Conservation (phyloP, 768 basidiomycete species). For the Lactarius trivialis region DNA sequence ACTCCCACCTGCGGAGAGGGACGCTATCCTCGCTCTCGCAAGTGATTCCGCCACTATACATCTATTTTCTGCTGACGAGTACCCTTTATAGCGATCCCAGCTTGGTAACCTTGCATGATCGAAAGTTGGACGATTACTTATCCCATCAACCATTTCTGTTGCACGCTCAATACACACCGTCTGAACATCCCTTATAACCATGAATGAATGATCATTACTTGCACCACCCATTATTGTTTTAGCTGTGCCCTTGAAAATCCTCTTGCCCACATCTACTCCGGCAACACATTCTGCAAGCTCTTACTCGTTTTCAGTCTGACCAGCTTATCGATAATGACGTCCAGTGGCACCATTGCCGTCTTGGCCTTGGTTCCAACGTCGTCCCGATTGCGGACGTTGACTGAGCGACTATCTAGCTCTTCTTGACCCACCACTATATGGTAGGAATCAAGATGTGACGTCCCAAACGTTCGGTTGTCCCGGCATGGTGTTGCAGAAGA, state of each 20-base stretch:
- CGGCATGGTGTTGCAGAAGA: neutral
- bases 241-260: neutral
- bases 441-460: neutral
- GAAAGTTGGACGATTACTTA: neutral
- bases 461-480: neutral
- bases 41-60: neutral
- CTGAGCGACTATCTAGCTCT: constrained; percentile 78
- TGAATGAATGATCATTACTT: neutral
- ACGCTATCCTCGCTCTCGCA: constrained; percentile 46
- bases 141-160: neutral
- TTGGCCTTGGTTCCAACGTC: constrained; percentile 82
- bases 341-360: constrained; percentile 67
- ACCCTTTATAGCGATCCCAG: constrained; percentile 13
- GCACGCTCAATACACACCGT: neutral
- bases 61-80: neutral
- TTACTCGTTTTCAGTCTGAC: constrained; percentile 58
- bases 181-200: neutral
- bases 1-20: constrained; percentile 70
- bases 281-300: constrained; percentile 49
- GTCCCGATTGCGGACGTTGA: constrained; percentile 94
- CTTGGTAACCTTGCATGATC: constrained; percentile 18
- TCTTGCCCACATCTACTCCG: constrained; percentile 22
- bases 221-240: neutral
- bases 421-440: constrained; percentile 86
- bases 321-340: constrained; percentile 63